These are phyloP conservation scores for Ustilago tritici DNA, from an alignment of 1,284 basidiomycete species.

Conservation along the genomic window DNA sequence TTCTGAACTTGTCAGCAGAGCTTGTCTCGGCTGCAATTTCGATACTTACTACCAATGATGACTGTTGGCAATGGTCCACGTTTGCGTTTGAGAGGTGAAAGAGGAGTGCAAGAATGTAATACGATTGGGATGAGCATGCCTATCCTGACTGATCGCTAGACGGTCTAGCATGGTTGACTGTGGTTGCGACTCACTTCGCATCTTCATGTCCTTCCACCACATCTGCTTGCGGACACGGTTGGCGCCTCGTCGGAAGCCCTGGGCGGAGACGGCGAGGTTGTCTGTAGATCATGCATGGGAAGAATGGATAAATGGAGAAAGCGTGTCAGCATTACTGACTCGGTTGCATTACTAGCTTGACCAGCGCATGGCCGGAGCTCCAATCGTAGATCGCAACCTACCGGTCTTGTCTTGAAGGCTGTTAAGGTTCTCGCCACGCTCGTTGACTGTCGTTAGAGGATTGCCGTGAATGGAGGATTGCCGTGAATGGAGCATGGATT, in stretches of 20 bases:
- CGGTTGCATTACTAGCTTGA: not conserved
- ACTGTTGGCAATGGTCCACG: constrained; percentile 16
- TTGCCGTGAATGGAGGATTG: not conserved
- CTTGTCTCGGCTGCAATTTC: not conserved
- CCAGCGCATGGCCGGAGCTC: not conserved
- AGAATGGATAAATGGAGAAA: not conserved
- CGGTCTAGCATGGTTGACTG: not conserved
- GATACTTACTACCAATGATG: constrained; percentile 41
- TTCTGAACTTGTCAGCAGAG: not conserved
- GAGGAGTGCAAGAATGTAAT: not conserved
- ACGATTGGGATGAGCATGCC: not conserved
- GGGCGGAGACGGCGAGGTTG: constrained; percentile 96
- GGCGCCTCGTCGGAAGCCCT: constrained; percentile 96
- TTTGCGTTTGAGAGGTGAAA: not conserved
- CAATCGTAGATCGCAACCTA: constrained; percentile 71
- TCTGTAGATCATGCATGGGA: constrained; percentile 73
- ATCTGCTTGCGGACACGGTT: constrained; percentile 97
- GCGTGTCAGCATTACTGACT: not conserved
- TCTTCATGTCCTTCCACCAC: constrained; percentile 71
- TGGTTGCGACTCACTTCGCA: constrained; percentile 46
- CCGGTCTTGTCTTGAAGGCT: constrained; percentile 97
- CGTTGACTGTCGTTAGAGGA: constrained; percentile 77
- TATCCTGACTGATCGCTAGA: not conserved
- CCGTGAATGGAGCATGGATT: not conserved
- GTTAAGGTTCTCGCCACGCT: constrained; percentile 93